These are phyloP conservation scores for Aspergillus nidulans DNA, from an alignment of 495 filamentous ascomycete genomes.

Conservation along the genomic window DNA sequence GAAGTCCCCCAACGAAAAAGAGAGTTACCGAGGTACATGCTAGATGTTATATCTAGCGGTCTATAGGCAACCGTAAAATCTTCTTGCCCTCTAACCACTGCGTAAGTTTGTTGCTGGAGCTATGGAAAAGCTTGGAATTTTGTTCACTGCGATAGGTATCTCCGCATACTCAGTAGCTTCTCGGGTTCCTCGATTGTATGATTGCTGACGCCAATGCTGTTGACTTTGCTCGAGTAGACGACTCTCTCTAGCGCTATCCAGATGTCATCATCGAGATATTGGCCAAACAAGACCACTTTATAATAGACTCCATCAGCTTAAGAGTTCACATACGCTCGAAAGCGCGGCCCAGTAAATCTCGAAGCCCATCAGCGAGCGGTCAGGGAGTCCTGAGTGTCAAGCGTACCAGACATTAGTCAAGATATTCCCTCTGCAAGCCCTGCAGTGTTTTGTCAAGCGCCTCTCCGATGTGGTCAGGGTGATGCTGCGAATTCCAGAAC, in stretches of 20 bases:
- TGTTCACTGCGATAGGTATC: conserved; percentile 66
- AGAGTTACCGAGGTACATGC: conserved; percentile 31
- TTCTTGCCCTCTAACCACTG: conserved; percentile 30
- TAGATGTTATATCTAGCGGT: conserved; percentile 52
- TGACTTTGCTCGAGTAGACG: conserved; percentile 60
- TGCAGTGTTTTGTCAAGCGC: conserved; percentile 39
- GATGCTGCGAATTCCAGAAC: conserved; percentile 43
- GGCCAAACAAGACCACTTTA: conserved; percentile 33
- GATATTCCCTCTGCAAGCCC: conserved; percentile 41
- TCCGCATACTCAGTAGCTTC: conserved; percentile 60
- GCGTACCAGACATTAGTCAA: conserved; percentile 45
- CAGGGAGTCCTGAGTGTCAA: neutral
- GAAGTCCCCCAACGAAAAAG: neutral
- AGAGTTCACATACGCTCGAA: conserved; percentile 61
- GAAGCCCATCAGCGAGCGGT: neutral
- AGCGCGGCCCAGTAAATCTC: conserved; percentile 38
- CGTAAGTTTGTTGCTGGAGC: conserved; percentile 64
- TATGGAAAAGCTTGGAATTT: conserved; percentile 87
- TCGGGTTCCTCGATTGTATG: conserved; percentile 62
- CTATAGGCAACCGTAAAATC: conserved; percentile 52
- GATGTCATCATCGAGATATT: conserved; percentile 37
- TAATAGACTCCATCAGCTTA: conserved; percentile 29
- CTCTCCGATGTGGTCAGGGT: conserved; percentile 36
- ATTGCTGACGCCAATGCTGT: conserved; percentile 79
- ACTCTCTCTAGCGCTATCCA: conserved; percentile 74